A percentile compares a stretch with the other conserved stretches of the same genome.
phyloP scores from a whole-genome alignment of 2,329 filamentous ascomycete genomes.

The Calonectria leucothoes region DNA sequence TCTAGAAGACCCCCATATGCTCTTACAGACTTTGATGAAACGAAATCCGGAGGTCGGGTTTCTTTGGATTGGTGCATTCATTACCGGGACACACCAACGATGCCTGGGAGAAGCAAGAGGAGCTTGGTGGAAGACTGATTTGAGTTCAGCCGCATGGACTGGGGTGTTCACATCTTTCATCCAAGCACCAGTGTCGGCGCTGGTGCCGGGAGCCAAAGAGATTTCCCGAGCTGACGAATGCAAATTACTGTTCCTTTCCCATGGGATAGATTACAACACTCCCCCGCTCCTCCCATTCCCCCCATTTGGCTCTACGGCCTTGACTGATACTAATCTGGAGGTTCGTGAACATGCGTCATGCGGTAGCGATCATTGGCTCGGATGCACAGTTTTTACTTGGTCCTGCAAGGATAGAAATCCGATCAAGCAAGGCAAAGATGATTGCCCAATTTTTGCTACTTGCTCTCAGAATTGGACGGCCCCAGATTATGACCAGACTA shows the following conservation, averaged over 20 bases:
- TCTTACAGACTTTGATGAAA: conserved; percentile 24
- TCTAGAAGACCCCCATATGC: conserved; percentile 15
- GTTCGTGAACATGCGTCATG: conserved; percentile 29
- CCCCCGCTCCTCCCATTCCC: conserved; percentile 32
- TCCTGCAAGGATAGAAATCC: conserved; percentile 1
- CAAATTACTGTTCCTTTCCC: conserved; percentile 29
- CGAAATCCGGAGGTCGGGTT: conserved; percentile 31
- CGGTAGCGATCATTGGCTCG: conserved; percentile 8
- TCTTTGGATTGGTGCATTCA: conserved; percentile 35
- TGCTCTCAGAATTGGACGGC: background rate
- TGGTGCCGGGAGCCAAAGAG: background rate
- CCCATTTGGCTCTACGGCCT: conserved; percentile 28
- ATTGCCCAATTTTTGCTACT: background rate
- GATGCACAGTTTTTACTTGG: conserved; percentile 19
- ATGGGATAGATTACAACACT: conserved; percentile 13
- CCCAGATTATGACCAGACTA: background rate
- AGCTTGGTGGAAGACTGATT: conserved; percentile 30
- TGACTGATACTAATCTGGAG: conserved; percentile 29
- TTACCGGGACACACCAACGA: conserved; percentile 19
- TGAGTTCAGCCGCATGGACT: conserved; percentile 30
- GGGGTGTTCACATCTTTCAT: conserved; percentile 28
- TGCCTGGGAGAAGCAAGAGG: conserved; percentile 17
- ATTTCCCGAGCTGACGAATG: conserved; percentile 37
- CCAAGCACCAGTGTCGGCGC: conserved; percentile 9
- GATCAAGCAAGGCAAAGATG: background rate